These are phyloP conservation scores for Xylaria sp. DNA, from an alignment of 2,329 filamentous ascomycete genomes.

Conservation along the genomic window DNA sequence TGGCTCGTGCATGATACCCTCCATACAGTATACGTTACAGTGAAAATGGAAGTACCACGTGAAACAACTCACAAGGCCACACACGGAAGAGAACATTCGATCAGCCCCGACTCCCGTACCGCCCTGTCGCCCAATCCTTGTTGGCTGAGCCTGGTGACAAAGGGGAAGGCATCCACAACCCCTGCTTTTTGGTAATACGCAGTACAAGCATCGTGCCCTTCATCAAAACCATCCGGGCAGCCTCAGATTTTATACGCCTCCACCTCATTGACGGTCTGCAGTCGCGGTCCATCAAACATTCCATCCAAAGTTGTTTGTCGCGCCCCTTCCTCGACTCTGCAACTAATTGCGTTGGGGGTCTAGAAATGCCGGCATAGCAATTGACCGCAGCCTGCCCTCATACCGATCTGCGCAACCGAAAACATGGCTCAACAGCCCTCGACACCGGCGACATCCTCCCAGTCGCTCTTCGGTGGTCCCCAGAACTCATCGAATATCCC, in stretches of 20 bases:
- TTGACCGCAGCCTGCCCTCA: conserved; percentile 3
- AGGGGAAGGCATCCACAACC: not conserved
- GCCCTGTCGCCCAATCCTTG: not conserved
- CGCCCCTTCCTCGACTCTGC: not conserved
- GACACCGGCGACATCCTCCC: conserved; percentile 26
- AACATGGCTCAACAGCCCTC: conserved; percentile 35
- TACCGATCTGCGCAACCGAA: not conserved
- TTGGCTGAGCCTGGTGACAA: not conserved
- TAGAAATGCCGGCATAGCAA: conserved; percentile 23
- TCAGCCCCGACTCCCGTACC: too few relatives aligned
- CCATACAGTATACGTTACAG: too few relatives aligned
- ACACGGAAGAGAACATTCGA: not conserved
- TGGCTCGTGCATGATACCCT: too few relatives aligned
- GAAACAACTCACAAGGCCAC: too few relatives aligned
- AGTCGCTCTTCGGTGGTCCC: conserved; percentile 40
- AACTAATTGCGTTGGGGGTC: conserved; percentile 1
- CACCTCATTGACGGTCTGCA: conserved; percentile 13
- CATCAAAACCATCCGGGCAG: too few relatives aligned
- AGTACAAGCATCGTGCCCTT: too few relatives aligned
- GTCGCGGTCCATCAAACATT: conserved; percentile 1
- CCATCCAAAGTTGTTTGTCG: conserved; percentile 6
- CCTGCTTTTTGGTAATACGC: not conserved
- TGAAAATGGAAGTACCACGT: too few relatives aligned
- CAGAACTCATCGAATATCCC: conserved; percentile 25
- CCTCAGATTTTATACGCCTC: not conserved